Percentiles rank a stretch among this genome's conserved stretches.
These are phyloP conservation scores for Colletotrichum sp. DNA, from an alignment of 2,329 filamentous ascomycete species.

Conservation along the genomic window DNA sequence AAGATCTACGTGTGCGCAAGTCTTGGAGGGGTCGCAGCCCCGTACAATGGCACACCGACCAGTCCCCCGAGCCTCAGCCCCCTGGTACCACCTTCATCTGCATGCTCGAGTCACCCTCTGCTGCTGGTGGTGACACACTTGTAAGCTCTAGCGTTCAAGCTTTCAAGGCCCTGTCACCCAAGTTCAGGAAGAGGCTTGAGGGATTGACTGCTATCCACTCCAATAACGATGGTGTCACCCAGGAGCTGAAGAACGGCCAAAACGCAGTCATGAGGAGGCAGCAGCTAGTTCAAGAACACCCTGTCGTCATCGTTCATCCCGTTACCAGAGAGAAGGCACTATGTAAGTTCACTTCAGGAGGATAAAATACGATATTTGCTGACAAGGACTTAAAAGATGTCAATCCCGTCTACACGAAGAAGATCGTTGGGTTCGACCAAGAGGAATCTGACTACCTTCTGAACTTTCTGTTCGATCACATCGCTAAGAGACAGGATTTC, in stretches of 20 bases:
- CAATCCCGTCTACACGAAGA: constrained; percentile 66
- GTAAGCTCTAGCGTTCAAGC: constrained; percentile 25
- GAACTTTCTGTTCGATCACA: constrained; percentile 72
- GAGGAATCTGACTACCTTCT: constrained; percentile 71
- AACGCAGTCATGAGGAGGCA: constrained; percentile 41
- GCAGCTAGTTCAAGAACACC: background rate
- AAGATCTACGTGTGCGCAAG: constrained; percentile 22
- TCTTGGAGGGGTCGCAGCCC: constrained; percentile 26
- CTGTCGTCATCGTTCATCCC: background rate
- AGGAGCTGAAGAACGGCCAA: constrained; percentile 36
- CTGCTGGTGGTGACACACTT: constrained; percentile 26
- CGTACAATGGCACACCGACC: constrained; percentile 29
- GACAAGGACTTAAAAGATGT: constrained; percentile 60
- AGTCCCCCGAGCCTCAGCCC: constrained; percentile 25
- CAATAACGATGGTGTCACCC: constrained; percentile 54
- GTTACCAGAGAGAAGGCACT: background rate
- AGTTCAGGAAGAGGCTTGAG: constrained; percentile 68
- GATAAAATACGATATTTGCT: background rate
- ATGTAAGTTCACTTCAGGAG: background rate
- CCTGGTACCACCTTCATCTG: constrained; percentile 29
- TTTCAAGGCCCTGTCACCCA: constrained; percentile 61
- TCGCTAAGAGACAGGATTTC: constrained; percentile 67
- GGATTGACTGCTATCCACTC: constrained; percentile 71
- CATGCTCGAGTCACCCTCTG: constrained; percentile 27
- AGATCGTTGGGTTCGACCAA: constrained; percentile 70